Evolutionary conservation across 768 basidiomycete genomes (phyloP), one percentile per base, ranked within the genome.

Genomic region (Suillus ampliporus): DNA sequence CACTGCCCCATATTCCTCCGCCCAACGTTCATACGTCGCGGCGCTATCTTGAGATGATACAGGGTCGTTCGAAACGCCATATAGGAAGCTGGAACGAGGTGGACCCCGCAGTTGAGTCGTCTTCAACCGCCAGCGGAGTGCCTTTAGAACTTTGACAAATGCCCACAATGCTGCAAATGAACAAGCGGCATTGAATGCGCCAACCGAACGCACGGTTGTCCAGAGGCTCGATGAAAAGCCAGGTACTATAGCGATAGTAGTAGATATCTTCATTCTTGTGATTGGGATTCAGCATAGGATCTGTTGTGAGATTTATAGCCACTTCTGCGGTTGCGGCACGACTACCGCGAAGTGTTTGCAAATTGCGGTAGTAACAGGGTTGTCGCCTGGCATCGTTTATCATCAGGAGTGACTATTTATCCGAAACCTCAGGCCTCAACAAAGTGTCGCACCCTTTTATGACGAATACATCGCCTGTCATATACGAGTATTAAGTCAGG

Each of bases 61-160:
- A 81, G 58, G 34, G 72, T 57, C 17, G 71, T 69, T 23, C 69
- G 69, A 35, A 57, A 75, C 58, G 17, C 85, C 85, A 59, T 82
- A 81, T 19, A 85, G 31, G 56, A 77, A 73, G 61, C 78, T 84
- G 34, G 66, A 68, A 46, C 76, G 77, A 1, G 72, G 71, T 2
- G 85, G 86, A 0, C 83, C 84, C 2, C 69, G 65, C 35, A 86
- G 76, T 9, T 66, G 72, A 0, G 81, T 83, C 23, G 70, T 66
- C 52, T 62, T 50, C 28, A 65, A 26, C 17, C 65, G 58, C 58
- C 66, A 63, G 26, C 54, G 53, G 1, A 56, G 60, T 9, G 54
- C 11, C 7, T 53, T 63, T 5, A 44, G 7, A 19, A 61, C n/a
- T 26, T 61, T 67, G 35, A 68, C 10, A 23, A 68, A 3, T 4